Conservation (phyloP, 2,329 filamentous ascomycete species). For the Verticillium isaacii region DNA sequence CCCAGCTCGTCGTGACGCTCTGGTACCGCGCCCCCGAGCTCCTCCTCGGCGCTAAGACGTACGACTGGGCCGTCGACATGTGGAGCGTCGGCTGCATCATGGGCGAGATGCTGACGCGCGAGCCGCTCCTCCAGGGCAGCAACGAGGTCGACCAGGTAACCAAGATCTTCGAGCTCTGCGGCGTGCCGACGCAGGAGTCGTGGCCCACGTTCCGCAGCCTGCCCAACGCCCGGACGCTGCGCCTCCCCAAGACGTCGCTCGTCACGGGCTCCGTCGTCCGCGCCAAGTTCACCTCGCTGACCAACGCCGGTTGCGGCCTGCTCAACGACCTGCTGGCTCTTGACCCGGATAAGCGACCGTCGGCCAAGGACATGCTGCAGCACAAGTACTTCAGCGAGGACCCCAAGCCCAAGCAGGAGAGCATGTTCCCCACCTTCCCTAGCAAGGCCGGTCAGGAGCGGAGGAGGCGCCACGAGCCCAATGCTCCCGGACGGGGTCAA, state of each 20-base stretch:
- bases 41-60: conserved; percentile 72
- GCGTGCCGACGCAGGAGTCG: conserved; percentile 72
- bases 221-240: conserved; percentile 78
- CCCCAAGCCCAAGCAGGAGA: conserved; percentile 81
- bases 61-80: conserved; percentile 78
- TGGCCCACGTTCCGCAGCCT: conserved; percentile 88
- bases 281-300: conserved; percentile 76
- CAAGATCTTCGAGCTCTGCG: conserved; percentile 85
- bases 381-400: conserved; percentile 87
- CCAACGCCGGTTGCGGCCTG: conserved; percentile 65
- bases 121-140: conserved; percentile 78
- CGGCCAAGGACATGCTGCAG: conserved; percentile 66
- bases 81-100: conserved; percentile 98
- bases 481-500: conserved; percentile 76
- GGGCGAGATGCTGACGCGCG: conserved; percentile 78
- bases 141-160: conserved; percentile 91
- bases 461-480: conserved; percentile 65
- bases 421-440: conserved; percentile 95
- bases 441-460: conserved; percentile 92
- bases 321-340: conserved; percentile 67
- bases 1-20: conserved; percentile 89
- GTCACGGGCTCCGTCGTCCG: conserved; percentile 54
- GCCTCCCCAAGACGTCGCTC: conserved; percentile 50
- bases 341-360: conserved; percentile 67
- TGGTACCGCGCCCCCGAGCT: conserved; percentile 96